Base-by-base conservation (phyloP, 495 filamentous ascomycete species). In the Penicillium malachiteum region DNA sequence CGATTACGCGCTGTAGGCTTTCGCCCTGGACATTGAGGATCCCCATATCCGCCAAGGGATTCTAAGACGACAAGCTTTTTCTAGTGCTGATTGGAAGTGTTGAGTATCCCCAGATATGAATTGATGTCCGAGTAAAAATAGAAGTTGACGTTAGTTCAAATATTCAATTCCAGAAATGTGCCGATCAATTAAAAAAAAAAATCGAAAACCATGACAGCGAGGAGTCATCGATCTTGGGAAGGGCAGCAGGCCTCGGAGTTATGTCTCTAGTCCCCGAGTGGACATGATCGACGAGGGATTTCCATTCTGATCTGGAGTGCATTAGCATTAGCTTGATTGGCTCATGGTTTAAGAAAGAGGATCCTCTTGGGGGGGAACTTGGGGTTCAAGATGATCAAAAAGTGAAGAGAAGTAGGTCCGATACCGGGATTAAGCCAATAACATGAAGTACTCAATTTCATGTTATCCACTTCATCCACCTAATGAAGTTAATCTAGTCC, bases 1-100 rank as follows among this genome's bases (percentile, higher is more conserved):
- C 54, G 14, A 56, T 56, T 32, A 56, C 50, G 40, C 54, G 54
- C 34, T 56, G 54, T 39, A 56, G 54, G 48, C 54, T 50, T 39
- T 44, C 47, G 38, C 54, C 54, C 33, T 56, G 54, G 14, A 43
- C 37, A 50, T 38, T 51, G 41, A 12, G 47, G 13, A 56, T 34
- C 10, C 47, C 48, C 54, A 56, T 56, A 16, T 35, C 37, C 21
- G 21, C 21, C 21, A 26, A 26, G 21, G 21, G 21, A 26, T 26
- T 26, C 21, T 4, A 4, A 26, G 21, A 26, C 2, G 21, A 26
- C 21, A 26, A 26, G 21, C 21, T 4, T 26, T 26, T 26, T 26
- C n/a, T n/a, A n/a, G 21, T 26, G 21, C 4, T 1, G 21, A 4
- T 26, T 26, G 21, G 21, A 26, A 26, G 21, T 26, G 4, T 26